phyloP scores from a whole-genome alignment of 1,284 basidiomycete genomes.

The Ceratobasidium papillatum region DNA sequence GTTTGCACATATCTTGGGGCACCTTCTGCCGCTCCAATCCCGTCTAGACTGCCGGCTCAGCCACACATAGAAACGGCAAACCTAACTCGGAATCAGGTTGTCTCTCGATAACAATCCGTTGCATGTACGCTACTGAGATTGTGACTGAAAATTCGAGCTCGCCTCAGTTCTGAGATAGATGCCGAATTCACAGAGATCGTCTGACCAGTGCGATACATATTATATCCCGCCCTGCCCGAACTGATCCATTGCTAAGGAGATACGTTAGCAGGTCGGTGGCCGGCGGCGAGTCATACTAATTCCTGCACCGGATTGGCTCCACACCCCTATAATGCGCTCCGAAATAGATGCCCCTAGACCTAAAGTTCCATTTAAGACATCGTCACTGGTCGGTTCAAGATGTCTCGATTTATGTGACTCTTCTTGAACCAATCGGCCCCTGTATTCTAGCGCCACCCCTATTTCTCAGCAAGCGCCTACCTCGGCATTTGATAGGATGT shows the following conservation, averaged over 20 bases:
- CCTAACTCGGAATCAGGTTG: background rate
- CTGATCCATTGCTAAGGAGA: background rate
- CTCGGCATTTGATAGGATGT: background rate
- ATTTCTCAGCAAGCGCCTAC: constrained; percentile 1
- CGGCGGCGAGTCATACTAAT: background rate
- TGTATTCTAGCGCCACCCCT: background rate
- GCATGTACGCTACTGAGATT: constrained; percentile 16
- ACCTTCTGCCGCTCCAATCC: background rate
- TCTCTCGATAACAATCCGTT: background rate
- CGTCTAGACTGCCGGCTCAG: background rate
- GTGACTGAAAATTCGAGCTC: background rate
- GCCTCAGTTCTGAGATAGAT: background rate
- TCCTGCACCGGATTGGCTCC: background rate
- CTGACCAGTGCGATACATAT: background rate
- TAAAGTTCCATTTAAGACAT: background rate
- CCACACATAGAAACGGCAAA: background rate
- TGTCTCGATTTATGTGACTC: background rate
- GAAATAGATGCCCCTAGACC: background rate
- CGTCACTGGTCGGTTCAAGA: background rate
- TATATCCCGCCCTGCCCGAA: background rate
- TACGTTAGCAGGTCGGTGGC: background rate
- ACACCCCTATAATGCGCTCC: background rate
- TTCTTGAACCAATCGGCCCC: background rate
- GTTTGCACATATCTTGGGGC: background rate
- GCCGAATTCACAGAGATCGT: background rate